Base-by-base conservation (phyloP, 23 red algal genomes). In the Gracilaria caudata region DNA sequence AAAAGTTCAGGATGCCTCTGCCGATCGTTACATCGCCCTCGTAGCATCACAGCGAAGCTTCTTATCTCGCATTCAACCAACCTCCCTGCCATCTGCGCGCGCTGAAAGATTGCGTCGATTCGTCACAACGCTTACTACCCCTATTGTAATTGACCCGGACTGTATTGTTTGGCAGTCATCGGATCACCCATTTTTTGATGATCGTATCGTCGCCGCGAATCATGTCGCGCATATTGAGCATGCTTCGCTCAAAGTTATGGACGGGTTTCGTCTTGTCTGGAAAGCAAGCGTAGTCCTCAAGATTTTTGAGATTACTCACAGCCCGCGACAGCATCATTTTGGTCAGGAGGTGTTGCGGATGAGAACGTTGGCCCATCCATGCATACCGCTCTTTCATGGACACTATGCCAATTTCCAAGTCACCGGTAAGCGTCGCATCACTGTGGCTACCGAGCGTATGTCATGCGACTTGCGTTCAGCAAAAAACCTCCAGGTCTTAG, bases 381-480 rank as follows among this genome's bases (percentile, higher is more conserved):
- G 40, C 26, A 75, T 75, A 38, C 70, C 70, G 8, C 32, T 75
- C 7, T 75, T 75, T 75, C 70, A 75, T 16, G 70, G 70, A 7
- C 39, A 46, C 35, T 47, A 49, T 47, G 38, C 70, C 21, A 47
- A 75, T 29, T 75, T 75, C 25, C 39, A 75, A 8, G 33, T 2
- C 9, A n/a, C 4, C 19, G 70, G 24, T 25, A 46, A 43, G 10
- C 24, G 40, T 47, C 38, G 70, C 21, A 40, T 75, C 21, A 21
- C 68, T 36, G 73, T 89, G 4, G 85, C 72, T 29, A 74, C 85
- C 25, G 85, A 89, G 25, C 71, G 55, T 9, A 79, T 89, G 85
- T 77, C 85, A 3, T 49, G 40, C 35, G 58, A 78, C 39, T 26
- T 89, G 44, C 51, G 71, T 57, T 26, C 85, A 0, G 73, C 73